A percentile compares a stretch with the other conserved stretches of the same genome.
These are phyloP conservation scores for Epichloe bromicola DNA, from an alignment of 2,329 filamentous ascomycete genomes.

Conservation along the genomic window DNA sequence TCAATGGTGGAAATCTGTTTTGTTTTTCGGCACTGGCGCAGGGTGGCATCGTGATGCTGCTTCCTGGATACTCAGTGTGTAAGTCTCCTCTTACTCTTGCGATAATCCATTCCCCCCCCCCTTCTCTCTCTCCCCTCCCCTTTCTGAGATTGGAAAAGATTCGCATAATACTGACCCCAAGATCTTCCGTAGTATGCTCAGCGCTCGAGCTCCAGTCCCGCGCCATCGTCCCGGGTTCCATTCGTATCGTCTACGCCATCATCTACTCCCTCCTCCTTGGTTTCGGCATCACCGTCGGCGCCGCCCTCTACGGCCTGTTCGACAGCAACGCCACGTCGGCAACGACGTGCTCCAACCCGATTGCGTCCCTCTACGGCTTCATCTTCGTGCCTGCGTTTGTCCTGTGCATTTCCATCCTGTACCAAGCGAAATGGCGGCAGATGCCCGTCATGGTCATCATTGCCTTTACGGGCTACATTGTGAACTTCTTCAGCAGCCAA, in stretches of 20 bases:
- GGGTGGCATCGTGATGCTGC: constrained; percentile 50
- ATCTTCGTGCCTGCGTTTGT: constrained; percentile 64
- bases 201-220: constrained; percentile 54
- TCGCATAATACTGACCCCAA: neutral
- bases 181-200: constrained; percentile 21
- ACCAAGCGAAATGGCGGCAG: constrained; percentile 72
- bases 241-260: constrained; percentile 62
- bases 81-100: constrained; percentile 13
- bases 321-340: constrained; percentile 37
- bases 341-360: constrained; percentile 28
- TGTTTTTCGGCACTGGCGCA: constrained; percentile 55
- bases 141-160: neutral
- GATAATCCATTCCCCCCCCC: too few species aligned
- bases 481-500: constrained; percentile 58
- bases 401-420: constrained; percentile 60
- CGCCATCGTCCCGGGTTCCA: constrained; percentile 56
- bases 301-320: constrained; percentile 48
- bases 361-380: constrained; percentile 40
- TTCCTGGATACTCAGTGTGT: constrained; percentile 51
- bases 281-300: constrained; percentile 58
- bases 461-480: constrained; percentile 58
- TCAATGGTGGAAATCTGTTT: constrained; percentile 36
- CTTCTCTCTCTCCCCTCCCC: neutral
- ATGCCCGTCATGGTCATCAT: constrained; percentile 66
- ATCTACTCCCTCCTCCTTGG: constrained; percentile 62